Conservation (phyloP, 2,329 filamentous ascomycete species). For the Colletotrichum cordylinicola region DNA sequence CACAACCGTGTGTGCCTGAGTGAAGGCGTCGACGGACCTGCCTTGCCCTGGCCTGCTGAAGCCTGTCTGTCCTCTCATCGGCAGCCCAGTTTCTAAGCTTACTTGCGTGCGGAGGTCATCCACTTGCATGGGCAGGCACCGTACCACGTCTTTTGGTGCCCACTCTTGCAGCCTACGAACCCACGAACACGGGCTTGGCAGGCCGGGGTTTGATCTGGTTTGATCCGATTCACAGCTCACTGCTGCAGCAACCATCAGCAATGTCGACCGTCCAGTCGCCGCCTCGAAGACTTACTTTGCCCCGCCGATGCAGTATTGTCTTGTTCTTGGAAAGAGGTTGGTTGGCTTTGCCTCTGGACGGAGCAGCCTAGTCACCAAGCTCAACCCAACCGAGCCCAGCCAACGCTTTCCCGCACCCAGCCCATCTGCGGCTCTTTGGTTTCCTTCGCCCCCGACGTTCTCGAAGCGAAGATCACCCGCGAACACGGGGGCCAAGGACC, state of each 20-base stretch:
- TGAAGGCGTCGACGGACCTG: background rate
- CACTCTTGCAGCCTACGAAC: constrained; percentile 11
- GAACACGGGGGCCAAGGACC: constrained; percentile 1
- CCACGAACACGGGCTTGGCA: constrained; percentile 20
- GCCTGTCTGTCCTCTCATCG: background rate
- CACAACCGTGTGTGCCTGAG: constrained; percentile 3
- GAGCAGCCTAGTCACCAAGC: background rate
- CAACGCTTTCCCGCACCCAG: background rate
- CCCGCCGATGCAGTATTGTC: background rate
- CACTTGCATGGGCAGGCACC: constrained; percentile 2
- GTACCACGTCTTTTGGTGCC: background rate
- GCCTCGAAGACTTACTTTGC: background rate
- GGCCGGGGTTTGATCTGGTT: constrained; percentile 8
- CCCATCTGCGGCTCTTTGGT: constrained; percentile 16
- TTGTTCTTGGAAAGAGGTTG: constrained; percentile 2
- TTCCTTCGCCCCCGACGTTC: background rate
- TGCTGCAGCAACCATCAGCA: constrained; percentile 6
- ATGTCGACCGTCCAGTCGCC: background rate
- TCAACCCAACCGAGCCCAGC: background rate
- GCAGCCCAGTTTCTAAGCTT: constrained; percentile 18
- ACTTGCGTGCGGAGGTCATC: constrained; percentile 11
- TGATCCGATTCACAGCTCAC: constrained; percentile 15
- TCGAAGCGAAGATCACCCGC: constrained; percentile 9
- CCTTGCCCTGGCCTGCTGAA: background rate
- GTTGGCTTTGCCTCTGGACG: background rate